A percentile compares a stretch with the other conserved stretches of the same genome.
phyloP scores from a whole-genome alignment of 2,329 filamentous ascomycete genomes.

The Fusarium odoratissimum region DNA sequence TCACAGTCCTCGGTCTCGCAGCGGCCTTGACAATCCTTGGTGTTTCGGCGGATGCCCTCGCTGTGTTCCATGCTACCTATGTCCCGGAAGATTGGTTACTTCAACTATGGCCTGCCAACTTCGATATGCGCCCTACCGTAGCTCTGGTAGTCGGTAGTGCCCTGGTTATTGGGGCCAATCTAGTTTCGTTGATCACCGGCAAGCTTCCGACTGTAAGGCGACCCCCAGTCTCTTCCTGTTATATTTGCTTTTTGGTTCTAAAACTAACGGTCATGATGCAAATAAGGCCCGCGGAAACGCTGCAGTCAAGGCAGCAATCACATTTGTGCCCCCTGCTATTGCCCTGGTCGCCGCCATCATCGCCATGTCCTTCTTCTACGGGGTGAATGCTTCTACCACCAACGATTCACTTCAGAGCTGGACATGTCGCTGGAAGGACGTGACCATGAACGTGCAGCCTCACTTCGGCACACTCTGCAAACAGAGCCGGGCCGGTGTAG shows the following conservation, averaged over 20 bases:
- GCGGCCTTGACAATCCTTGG: constrained; percentile 65
- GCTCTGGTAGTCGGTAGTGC: constrained; percentile 64
- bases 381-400: constrained; percentile 63
- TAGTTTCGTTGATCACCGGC: constrained; percentile 60
- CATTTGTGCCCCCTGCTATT: constrained; percentile 45
- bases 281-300: constrained; percentile 39
- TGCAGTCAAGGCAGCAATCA: constrained; percentile 32
- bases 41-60: constrained; percentile 64
- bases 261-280: constrained; percentile 26
- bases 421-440: constrained; percentile 69
- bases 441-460: constrained; percentile 64
- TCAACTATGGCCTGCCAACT: constrained; percentile 67
- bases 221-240: not conserved
- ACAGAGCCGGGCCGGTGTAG: constrained; percentile 65
- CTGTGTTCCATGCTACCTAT: constrained; percentile 66
- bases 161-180: constrained; percentile 62
- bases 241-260: constrained; percentile 15
- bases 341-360: constrained; percentile 58
- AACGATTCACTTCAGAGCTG: constrained; percentile 70
- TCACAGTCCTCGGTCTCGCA: constrained; percentile 63
- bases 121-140: constrained; percentile 67
- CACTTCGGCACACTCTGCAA: constrained; percentile 68
- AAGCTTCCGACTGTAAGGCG: constrained; percentile 63
- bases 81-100: constrained; percentile 60
- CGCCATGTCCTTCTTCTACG: constrained; percentile 68